phyloP scores from a whole-genome alignment of 2,329 filamentous ascomycete species.

The Cryphonectria parasitica region DNA sequence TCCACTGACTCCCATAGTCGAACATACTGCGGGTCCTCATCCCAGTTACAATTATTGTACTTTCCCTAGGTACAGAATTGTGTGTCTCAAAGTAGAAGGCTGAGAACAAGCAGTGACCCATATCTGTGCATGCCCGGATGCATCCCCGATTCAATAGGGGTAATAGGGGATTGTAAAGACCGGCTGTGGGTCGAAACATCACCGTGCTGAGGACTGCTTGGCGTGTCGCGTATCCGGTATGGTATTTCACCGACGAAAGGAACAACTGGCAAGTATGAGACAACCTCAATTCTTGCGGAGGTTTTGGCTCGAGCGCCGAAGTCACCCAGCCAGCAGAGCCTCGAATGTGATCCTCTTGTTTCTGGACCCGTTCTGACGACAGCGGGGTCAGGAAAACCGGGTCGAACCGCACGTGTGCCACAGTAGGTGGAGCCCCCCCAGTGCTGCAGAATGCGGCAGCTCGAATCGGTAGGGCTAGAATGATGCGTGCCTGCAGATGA shows the following conservation, averaged over 20 bases:
- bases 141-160: neutral
- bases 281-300: neutral
- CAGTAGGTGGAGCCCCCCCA: constrained; percentile 15
- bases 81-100: neutral
- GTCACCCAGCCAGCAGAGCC: neutral
- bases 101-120: neutral
- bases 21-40: neutral
- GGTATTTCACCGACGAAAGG: neutral
- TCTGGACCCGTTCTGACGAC: constrained; percentile 26
- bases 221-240: neutral
- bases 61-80: neutral
- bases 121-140: neutral
- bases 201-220: neutral
- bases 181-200: neutral
- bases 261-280: neutral
- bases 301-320: neutral
- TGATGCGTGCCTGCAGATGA: constrained; percentile 9
- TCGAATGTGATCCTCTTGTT: constrained; percentile 11
- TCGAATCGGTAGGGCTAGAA: constrained; percentile 13
- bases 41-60: neutral
- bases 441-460: constrained; percentile 12
- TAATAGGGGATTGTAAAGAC: neutral
- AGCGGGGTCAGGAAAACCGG: constrained; percentile 25
- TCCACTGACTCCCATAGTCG: neutral
- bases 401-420: neutral